Evolutionary conservation across 805 yeast species (phyloP).

Genomic region (Wickerhamiella shivajii): DNA sequence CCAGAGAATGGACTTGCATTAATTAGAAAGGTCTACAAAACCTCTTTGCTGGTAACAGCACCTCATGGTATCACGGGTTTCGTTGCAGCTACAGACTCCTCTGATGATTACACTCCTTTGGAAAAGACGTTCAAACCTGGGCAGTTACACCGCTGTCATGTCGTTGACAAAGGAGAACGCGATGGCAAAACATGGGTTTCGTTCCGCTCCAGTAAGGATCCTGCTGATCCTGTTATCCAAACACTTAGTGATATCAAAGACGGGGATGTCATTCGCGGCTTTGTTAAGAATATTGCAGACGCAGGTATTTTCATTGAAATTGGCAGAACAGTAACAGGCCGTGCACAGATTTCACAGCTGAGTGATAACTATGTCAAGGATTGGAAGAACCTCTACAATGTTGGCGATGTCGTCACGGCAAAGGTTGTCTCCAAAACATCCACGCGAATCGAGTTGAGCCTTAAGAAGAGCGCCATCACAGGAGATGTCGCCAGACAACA

Average conservation of each 20-base stretch:
- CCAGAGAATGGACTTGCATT: slow-evolving; percentile 50
- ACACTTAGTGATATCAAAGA: slow-evolving; percentile 36
- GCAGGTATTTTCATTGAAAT: slow-evolving; percentile 64
- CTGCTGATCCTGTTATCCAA: slow-evolving; percentile 14
- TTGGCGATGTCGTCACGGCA: slow-evolving; percentile 61
- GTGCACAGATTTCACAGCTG: slow-evolving; percentile 66
- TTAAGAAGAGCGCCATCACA: slow-evolving; percentile 65
- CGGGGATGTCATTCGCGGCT: slow-evolving; percentile 73
- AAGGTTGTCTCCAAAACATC: slow-evolving; percentile 53
- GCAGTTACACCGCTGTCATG: slow-evolving; percentile 38
- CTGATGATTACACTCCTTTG: slow-evolving; percentile 44
- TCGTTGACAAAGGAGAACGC: slow-evolving; percentile 6
- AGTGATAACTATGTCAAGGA: slow-evolving; percentile 73
- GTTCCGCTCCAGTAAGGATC: neutral
- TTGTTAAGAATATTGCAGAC: slow-evolving; percentile 56
- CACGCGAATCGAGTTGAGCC: slow-evolving; percentile 55
- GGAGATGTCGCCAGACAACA: slow-evolving; percentile 39
- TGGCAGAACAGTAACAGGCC: slow-evolving; percentile 56
- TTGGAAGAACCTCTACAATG: slow-evolving; percentile 67
- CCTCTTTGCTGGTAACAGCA: slow-evolving; percentile 51
- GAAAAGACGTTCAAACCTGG: slow-evolving; percentile 26
- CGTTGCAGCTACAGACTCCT: slow-evolving; percentile 62
- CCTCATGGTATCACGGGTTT: slow-evolving; percentile 49
- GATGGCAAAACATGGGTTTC: slow-evolving; percentile 8
- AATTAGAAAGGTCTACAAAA: slow-evolving; percentile 42